phyloP scores from a whole-genome alignment of 2,329 filamentous ascomycete species.

The Alternaria consortialis region DNA sequence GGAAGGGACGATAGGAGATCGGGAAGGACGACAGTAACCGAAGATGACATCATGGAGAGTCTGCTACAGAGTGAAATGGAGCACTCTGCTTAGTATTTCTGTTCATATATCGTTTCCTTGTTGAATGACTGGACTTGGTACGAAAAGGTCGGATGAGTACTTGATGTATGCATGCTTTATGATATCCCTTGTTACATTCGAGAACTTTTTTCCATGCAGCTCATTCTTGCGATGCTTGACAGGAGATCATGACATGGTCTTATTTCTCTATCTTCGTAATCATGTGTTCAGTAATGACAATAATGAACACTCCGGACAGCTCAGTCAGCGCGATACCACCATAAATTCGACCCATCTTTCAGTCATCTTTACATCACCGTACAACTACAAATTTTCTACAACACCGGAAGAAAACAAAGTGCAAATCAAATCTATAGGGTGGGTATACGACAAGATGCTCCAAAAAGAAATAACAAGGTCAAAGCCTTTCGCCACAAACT shows the following conservation, averaged over 20 bases:
- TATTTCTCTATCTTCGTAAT: background rate
- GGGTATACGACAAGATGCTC: constrained; percentile 1
- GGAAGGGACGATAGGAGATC: constrained; percentile 11
- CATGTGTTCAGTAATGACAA: background rate
- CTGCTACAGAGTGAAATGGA: constrained; percentile 33
- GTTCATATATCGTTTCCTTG: background rate
- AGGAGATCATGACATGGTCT: background rate
- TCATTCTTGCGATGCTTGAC: background rate
- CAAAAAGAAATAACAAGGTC: background rate
- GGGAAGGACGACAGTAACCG: constrained; percentile 30
- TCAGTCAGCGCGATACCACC: no score
- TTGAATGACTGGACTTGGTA: background rate
- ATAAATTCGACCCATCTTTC: background rate
- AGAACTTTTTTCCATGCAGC: background rate
- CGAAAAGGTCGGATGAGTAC: background rate
- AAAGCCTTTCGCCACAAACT: background rate
- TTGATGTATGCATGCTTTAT: constrained; percentile 1
- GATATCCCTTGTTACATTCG: background rate
- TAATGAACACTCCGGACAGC: no score
- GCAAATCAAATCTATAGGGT: background rate
- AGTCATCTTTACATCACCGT: background rate
- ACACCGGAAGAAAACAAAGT: background rate
- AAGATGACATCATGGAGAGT: constrained; percentile 47
- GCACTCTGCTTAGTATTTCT: constrained; percentile 7
- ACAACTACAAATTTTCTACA: background rate